Evolutionary conservation across 805 yeast genomes (phyloP).

Genomic region (Hanseniaspora singularis): DNA sequence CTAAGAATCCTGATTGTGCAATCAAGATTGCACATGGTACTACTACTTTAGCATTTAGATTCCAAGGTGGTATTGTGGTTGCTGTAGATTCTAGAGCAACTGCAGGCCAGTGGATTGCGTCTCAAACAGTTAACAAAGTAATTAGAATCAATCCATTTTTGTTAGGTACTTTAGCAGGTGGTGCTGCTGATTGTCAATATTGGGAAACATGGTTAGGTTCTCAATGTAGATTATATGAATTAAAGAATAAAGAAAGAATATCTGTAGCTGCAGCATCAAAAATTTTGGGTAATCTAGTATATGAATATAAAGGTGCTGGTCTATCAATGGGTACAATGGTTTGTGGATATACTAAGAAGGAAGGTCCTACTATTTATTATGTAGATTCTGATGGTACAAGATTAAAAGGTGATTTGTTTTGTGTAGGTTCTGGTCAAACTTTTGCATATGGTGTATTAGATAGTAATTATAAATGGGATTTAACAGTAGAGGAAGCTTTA

Average conservation of each 20-base stretch:
- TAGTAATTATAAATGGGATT: constrained; percentile 82
- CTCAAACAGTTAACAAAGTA: constrained; percentile 94
- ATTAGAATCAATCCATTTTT: constrained; percentile 91
- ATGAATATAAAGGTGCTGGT: constrained; percentile 95
- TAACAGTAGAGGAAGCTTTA: constrained; percentile 84
- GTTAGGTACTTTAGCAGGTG: constrained; percentile 98
- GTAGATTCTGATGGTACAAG: constrained; percentile 97
- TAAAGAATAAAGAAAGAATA: constrained; percentile 87
- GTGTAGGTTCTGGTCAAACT: constrained; percentile 98
- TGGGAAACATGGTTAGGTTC: constrained; percentile 99
- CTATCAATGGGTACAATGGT: constrained; percentile 98
- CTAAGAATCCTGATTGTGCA: constrained; percentile 80
- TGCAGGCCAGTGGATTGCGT: constrained; percentile 95
- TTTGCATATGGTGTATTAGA: constrained; percentile 98
- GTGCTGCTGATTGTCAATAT: constrained; percentile 98
- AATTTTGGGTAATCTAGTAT: constrained; percentile 79
- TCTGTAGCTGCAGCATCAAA: constrained; percentile 95
- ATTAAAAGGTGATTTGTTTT: constrained; percentile 83
- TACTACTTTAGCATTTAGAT: constrained; percentile 93
- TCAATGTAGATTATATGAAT: constrained; percentile 88
- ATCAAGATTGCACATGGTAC: constrained; percentile 98
- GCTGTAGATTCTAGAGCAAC: constrained; percentile 98
- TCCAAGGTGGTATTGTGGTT: constrained; percentile 87
- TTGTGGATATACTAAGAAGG: constrained; percentile 91
- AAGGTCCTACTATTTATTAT: constrained; percentile 89